Base-by-base conservation (phyloP, 306 rosid species). In the Citrullus amarus region DNA sequence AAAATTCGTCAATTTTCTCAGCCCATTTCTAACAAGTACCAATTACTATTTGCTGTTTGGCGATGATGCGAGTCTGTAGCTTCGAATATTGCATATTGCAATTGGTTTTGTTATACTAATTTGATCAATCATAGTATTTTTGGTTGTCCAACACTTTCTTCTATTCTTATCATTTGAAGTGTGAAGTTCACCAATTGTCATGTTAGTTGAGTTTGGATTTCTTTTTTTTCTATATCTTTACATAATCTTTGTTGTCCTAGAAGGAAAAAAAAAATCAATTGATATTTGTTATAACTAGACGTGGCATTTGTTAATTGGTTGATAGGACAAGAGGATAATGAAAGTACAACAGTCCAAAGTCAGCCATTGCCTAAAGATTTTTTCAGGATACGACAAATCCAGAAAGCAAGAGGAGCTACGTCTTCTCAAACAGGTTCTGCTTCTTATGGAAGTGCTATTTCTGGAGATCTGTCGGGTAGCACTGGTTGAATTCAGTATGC, bases 381-480 rank as follows among this genome's bases (percentile, higher is more conserved):
- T 72, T 95, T 95, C 78, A 86, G 93, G 78, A 92, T 95, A 38
- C 83, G 97, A 20, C 97, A 95, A 76, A 86, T 85, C 65, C 98
- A 95, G 80, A 95, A 92, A 81, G 91, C 98, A 70, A 87, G 90
- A 72, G 89, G 57, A 46, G 39, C 83, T 39, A 87, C 92, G n/a
- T 80, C 90, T 28, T 95, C 97, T 9, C 97, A 91, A 86, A 92
- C 96, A 32, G 97, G 98, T 82, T 95, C 98, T 5, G 93, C 83
- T 48, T 95, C 97, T 2, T 89, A 95, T 78, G 98, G 98, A 87
- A 95, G 98, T 84, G 96, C 91, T 46, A 72, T 91, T 67, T 95
- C 98, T 32, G 97, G 98, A 13, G 97, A 95, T 79, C 79, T 92
- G 20, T 95, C 97, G n/a, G 97, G 97, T 66, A 92, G 93, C 89